Base-by-base conservation (phyloP, 1,284 basidiomycete genomes). In the Trichosporon inkin region DNA sequence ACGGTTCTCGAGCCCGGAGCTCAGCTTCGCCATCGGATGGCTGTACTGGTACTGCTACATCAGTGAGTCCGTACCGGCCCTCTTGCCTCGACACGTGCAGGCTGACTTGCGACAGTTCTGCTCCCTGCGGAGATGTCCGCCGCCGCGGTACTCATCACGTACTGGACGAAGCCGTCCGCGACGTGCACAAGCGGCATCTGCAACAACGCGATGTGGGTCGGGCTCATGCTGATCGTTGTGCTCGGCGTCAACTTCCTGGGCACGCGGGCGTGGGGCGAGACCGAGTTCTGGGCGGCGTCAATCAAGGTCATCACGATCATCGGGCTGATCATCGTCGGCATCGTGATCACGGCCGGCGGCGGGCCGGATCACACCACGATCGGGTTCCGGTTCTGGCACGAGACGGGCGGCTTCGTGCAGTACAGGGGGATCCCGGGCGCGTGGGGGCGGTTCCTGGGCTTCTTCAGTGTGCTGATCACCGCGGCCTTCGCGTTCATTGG, bases 111-210 rank as follows among this genome's bases (percentile, higher is more conserved):
- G 3, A 34, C 57, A 40, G 79, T 81, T 63, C 76, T 89, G 58
- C 80, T 91, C n/a, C 89, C 90, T 4, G 87, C 88, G 3, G 90
- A 92, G 69, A 78, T 92, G n/a, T 85, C 85, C 58, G 89, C 89
- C 28, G 84, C 87, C 1, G 83, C 89, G 4, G 84, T 92, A 16
- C 79, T 92, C 20, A 86, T 92, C 68, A 82, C 86, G 51, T 88
- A 84, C 71, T 92, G 89, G 88, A 71, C 61, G n/a, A 52, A 62
- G 16, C 53, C 56, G 16, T 39, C 41, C 19, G 38, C 49, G 39
- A 58, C 56, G 8, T 62, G 61, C 37, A 53, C 51, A 6, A 7
- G 55, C 4, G 61, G 55, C 20, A 38, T 62, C 11, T 62, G 61
- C 52, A 88, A 89, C 72, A 59, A 59, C 32, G 62, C 78, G 49